Evolutionary conservation across 805 yeast species (phyloP), one percentile per base, ranked within the genome.

Genomic region (Candida verbasci): DNA sequence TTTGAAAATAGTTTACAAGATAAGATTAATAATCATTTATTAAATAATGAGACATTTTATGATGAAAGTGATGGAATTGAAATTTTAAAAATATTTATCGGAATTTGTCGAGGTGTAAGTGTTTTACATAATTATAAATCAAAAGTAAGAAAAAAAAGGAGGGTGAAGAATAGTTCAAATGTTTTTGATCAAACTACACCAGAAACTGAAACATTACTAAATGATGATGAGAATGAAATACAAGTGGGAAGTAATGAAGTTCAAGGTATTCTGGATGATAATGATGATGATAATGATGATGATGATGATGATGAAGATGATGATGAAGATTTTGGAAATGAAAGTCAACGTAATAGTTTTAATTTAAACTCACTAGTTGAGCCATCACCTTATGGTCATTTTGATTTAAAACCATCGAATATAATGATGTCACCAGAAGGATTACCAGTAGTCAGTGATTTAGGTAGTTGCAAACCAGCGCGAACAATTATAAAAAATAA

Each of bases 331-430:
- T 11, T 8, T n/a, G n/a, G n/a, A n/a, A n/a, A n/a, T n/a, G n/a
- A n/a, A n/a, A n/a, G n/a, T n/a, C n/a, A n/a, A n/a, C n/a, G n/a
- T n/a, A n/a, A n/a, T 6, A 26, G 24, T 18, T 18, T 16, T 15
- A 82, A 78, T 37, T 61, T 74, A 3, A 12, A 30, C 23, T 15
- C 34, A 4, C 5, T 30, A 10, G 34, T 22, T 15, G 22, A 30
- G 22, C 16, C 15, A n/a, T 65, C 73, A 3, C 83, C 91, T 3
- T 87, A 74, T 55, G 91, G 95, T 0, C 97, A 89, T 56, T 62
- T 88, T 39, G 96, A 89, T 55, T 62, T 89, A 38, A 89, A 86
- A 53, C 96, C 97, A 0, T 94, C 93, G 2, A 89, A 86, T 52
- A 76, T 88, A 12, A 82, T 89, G 89, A 61, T 88, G 4, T 71